These are phyloP conservation scores for Plasmodium blacklocki DNA, from an alignment of 169 alveolate species.

Conservation along the genomic window DNA sequence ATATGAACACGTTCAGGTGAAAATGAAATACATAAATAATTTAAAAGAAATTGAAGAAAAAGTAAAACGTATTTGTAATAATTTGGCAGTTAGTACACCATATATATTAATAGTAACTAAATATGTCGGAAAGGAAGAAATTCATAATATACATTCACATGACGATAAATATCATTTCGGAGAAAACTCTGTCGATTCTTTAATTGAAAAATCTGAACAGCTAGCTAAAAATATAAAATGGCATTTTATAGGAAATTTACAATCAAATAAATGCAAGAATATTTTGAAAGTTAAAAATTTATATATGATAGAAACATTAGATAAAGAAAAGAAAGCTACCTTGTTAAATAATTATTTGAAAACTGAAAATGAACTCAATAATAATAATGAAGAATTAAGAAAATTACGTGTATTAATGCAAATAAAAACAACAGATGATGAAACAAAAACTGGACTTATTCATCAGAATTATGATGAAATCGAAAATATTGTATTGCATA, in stretches of 20 bases:
- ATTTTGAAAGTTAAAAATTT: constrained; percentile 88
- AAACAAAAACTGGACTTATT: constrained; percentile 89
- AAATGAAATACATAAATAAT: constrained; percentile 52
- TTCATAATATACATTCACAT: constrained; percentile 46
- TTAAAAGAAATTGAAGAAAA: constrained; percentile 43
- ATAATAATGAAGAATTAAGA: constrained; percentile 27
- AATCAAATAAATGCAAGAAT: constrained; percentile 92
- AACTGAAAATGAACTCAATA: constrained; percentile 24
- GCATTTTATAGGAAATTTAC: constrained; percentile 96
- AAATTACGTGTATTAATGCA: constrained; percentile 83
- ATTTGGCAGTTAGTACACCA: constrained; percentile 16
- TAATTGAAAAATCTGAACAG: constrained; percentile 88
- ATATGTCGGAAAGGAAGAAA: constrained; percentile 61
- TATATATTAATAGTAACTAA: constrained; percentile 65
- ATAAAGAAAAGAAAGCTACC: constrained; percentile 90
- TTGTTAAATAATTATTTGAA: constrained; percentile 83
- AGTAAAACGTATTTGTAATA: constrained; percentile 35
- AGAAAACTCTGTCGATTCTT: constrained; percentile 94
- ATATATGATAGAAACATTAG: constrained; percentile 91
- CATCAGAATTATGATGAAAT: constrained; percentile 79
- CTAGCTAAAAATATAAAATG: constrained; percentile 93
- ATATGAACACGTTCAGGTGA: not conserved
- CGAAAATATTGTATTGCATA: constrained; percentile 80
- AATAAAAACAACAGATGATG: constrained; percentile 91
- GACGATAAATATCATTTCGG: constrained; percentile 89